Evolutionary conservation across 2,329 filamentous ascomycete species (phyloP).

Genomic region (Penicillium palitans): DNA sequence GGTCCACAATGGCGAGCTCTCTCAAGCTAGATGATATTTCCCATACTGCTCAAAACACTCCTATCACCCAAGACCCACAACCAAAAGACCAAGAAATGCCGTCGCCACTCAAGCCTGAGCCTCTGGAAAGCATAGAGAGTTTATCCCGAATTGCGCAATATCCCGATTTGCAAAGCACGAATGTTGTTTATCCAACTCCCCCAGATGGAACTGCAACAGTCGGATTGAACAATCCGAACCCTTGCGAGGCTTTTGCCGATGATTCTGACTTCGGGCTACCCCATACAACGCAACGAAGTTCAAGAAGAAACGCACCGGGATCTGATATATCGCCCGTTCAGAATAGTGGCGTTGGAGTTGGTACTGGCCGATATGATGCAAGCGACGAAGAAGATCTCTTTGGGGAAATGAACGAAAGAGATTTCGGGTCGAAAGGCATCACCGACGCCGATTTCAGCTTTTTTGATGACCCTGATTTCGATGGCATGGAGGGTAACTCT

Average conservation of each 20-base stretch:
- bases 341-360: slow-evolving; percentile 29
- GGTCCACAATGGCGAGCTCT: slow-evolving; percentile 33
- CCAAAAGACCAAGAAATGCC: slow-evolving; percentile 26
- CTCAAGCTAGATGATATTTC: slow-evolving; percentile 24
- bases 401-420: slow-evolving; percentile 56
- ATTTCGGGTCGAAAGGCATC: slow-evolving; percentile 56
- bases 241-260: slow-evolving; percentile 36
- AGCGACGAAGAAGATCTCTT: slow-evolving; percentile 58
- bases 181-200: slow-evolving; percentile 55
- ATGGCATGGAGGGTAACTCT: slow-evolving; percentile 22
- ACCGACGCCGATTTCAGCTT: slow-evolving; percentile 66
- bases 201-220: slow-evolving; percentile 49
- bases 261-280: slow-evolving; percentile 26
- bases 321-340: slow-evolving; percentile 24
- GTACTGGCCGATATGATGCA: slow-evolving; percentile 44
- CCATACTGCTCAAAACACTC: slow-evolving; percentile 19
- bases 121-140: slow-evolving; percentile 38
- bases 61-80: slow-evolving; percentile 24
- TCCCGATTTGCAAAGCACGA: slow-evolving; percentile 43
- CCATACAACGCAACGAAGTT: slow-evolving; percentile 16
- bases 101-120: slow-evolving; percentile 26
- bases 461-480: slow-evolving; percentile 57
- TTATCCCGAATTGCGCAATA: slow-evolving; percentile 42
- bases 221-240: slow-evolving; percentile 29
- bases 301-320: slow-evolving; percentile 21